These are phyloP conservation scores for Calocera viscosa DNA, from an alignment of 768 basidiomycete species.

Conservation along the genomic window DNA sequence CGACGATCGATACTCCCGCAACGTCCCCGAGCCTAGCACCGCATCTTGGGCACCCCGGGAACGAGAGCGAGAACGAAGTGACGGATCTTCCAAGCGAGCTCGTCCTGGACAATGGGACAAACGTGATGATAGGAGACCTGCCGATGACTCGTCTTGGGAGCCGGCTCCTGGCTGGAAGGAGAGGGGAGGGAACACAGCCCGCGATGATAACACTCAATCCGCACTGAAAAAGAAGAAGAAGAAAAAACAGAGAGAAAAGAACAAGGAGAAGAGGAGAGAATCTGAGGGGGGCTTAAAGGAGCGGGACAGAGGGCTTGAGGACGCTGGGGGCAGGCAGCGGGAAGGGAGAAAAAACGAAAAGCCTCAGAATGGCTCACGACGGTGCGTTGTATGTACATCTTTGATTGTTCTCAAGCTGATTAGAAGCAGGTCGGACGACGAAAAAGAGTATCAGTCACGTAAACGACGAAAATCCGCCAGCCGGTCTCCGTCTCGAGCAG, in stretches of 20 bases:
- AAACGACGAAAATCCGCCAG: conserved; percentile 19
- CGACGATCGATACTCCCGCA: conserved; percentile 5
- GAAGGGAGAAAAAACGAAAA: conserved; percentile 5
- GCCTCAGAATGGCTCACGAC: background rate
- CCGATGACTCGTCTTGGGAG: conserved; percentile 55
- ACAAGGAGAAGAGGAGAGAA: conserved; percentile 25
- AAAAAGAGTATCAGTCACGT: background rate
- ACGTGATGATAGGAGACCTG: background rate
- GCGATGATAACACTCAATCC: conserved; percentile 30
- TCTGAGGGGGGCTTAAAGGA: background rate
- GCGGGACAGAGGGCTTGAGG: conserved; percentile 2
- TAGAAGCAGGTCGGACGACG: background rate
- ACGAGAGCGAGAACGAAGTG: background rate
- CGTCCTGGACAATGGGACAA: background rate
- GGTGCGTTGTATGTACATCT: background rate
- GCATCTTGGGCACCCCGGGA: background rate
- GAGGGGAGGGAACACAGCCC: conserved; percentile 26
- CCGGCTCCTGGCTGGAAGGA: conserved; percentile 56
- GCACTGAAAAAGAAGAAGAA: conserved; percentile 31
- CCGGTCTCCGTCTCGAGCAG: conserved; percentile 23
- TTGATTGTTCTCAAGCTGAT: background rate
- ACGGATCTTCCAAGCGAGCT: background rate
- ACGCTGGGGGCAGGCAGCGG: background rate
- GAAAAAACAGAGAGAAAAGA: conserved; percentile 19
- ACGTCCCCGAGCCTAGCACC: background rate